Conservation (phyloP, 1,284 basidiomycete genomes). For the Marasmius oreades region DNA sequence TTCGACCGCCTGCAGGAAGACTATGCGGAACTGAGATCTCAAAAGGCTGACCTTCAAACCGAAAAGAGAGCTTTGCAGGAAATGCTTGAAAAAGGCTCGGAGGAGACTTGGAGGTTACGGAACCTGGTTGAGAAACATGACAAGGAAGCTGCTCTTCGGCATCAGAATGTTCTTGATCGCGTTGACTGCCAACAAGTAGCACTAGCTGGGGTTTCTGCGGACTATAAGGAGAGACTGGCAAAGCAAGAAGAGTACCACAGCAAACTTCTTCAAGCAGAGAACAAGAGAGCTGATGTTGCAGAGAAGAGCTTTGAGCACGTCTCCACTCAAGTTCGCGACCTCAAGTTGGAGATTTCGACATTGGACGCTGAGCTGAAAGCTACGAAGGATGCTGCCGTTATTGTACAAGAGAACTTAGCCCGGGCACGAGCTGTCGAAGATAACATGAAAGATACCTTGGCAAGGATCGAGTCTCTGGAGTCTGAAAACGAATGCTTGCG, state of each 20-base stretch:
- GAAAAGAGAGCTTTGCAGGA: slow-evolving; percentile 6
- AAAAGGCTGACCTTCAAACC: not conserved
- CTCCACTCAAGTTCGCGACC: slow-evolving; percentile 16
- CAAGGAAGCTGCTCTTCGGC: not conserved
- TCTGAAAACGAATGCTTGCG: slow-evolving; percentile 22
- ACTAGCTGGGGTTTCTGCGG: slow-evolving; percentile 17
- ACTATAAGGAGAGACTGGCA: slow-evolving; percentile 20
- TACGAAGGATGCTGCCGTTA: slow-evolving; percentile 11
- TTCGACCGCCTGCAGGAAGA: slow-evolving; percentile 6
- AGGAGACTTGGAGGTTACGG: slow-evolving; percentile 1
- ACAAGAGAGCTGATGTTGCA: slow-evolving; percentile 20
- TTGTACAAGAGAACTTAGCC: not conserved
- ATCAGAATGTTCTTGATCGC: not conserved
- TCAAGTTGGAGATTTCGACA: slow-evolving; percentile 14
- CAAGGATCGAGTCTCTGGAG: slow-evolving; percentile 18
- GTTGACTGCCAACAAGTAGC: slow-evolving; percentile 1
- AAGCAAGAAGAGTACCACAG: slow-evolving; percentile 19
- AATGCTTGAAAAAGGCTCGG: not conserved
- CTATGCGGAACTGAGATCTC: not conserved
- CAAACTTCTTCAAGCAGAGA: slow-evolving; percentile 21
- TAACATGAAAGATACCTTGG: slow-evolving; percentile 2
- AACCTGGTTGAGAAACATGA: slow-evolving; percentile 3
- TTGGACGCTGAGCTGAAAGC: slow-evolving; percentile 13
- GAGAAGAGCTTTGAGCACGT: slow-evolving; percentile 19
- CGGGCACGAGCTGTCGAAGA: slow-evolving; percentile 8